These are phyloP conservation scores for Neobulgaria alba DNA, from an alignment of 2,329 filamentous ascomycete species.

Conservation along the genomic window DNA sequence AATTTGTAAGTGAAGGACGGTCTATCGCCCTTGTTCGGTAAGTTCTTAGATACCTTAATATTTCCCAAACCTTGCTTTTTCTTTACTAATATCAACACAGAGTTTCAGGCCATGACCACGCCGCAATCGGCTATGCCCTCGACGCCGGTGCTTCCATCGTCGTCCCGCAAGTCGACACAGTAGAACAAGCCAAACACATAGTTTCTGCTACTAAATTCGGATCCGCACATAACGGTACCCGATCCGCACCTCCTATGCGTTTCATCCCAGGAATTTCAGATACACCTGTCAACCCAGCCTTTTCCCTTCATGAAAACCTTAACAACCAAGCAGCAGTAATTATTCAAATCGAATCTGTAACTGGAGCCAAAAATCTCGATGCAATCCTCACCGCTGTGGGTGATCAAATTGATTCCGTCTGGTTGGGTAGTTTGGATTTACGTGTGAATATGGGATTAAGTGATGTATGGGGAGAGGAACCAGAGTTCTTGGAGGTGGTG, in stretches of 20 bases:
- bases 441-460: conserved; percentile 37
- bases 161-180: conserved; percentile 40
- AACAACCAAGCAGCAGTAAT: conserved; percentile 41
- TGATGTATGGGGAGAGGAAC: conserved; percentile 29
- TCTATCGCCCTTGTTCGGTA: conserved; percentile 39
- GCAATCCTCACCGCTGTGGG: conserved; percentile 38
- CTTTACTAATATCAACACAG: too few relatives aligned
- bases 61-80: too few relatives aligned
- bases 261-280: conserved; percentile 35
- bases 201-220: conserved; percentile 38
- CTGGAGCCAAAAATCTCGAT: conserved; percentile 40
- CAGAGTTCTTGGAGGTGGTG: conserved; percentile 34
- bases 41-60: too few relatives aligned
- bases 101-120: conserved; percentile 40
- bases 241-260: conserved; percentile 39
- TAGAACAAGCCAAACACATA: conserved; percentile 37
- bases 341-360: conserved; percentile 38
- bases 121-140: conserved; percentile 37
- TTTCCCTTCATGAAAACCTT: conserved; percentile 32
- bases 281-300: conserved; percentile 24
- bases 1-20: conserved; percentile 37
- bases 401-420: conserved; percentile 37
- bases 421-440: conserved; percentile 38
- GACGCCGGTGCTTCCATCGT: conserved; percentile 41
- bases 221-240: conserved; percentile 31